Evolutionary conservation across 148 eudicot species (phyloP), one percentile per base, ranked within the genome.

Genomic region (Gaultheria prostrata): DNA sequence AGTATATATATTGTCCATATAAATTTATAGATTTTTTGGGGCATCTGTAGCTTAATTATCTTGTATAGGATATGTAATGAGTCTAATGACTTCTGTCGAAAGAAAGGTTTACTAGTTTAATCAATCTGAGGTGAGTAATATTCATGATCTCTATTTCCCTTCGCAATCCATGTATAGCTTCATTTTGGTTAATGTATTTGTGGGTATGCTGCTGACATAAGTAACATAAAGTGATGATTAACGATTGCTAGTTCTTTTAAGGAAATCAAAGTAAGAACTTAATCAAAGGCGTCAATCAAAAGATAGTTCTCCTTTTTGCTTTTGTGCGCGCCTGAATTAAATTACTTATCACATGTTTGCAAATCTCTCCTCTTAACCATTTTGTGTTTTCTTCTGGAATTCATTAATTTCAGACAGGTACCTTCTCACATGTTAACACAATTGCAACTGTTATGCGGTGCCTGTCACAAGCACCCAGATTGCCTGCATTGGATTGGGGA

Each of bases 401-500:
- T 81, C 74, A 32, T 71, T 45, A 82, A 74, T 77, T 90, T 80
- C 91, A 92, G 95, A 69, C 80, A 35, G 88, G 71, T 85, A 8
- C 85, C 45, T 76, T 59, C 65, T 43, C 78, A 69, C 86, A 91
- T 84, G 90, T 87, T 61, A 81, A 85, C 81, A 85, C 93, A 49
- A 89, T 90, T 63, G 88, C 92, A 77, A 84, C 92, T 79, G 92
- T 86, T 54, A 77, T 97, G 83, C 89, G 94, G 83, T 94, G 98
- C 85, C 96, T 97, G 69, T 87, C 99, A 71, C 85, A 88, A 87
- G 92, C 96, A 88, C 97, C 98, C 28, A 90, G 96, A 82, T 86
- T 97, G 85, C 98, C 99, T 43, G 80, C 73, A 26, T 83, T 92
- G 77, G 98, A 94, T 74, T 97, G 98, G 97, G 94, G 91, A 77